Evolutionary conservation across 768 basidiomycete species (phyloP).

Genomic region (Sistotremastrum suecicum): DNA sequence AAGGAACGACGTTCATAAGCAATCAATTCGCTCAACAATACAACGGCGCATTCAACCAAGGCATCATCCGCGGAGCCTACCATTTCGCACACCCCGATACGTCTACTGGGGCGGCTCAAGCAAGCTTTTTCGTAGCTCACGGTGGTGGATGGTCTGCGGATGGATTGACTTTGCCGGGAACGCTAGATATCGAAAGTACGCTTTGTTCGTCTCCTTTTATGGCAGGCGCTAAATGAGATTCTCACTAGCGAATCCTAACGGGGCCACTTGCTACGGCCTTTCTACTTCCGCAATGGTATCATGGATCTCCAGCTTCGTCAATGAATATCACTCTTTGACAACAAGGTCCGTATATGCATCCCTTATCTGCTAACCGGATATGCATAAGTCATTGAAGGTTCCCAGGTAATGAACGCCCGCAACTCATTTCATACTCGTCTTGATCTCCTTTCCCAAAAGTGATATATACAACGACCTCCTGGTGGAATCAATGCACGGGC

Average conservation of each 20-base stretch:
- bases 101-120: slow-evolving; percentile 44
- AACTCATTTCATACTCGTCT: too few species aligned
- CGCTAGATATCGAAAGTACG: slow-evolving; percentile 49
- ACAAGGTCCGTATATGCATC: slow-evolving; percentile 21
- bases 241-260: too few species aligned
- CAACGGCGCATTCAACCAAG: slow-evolving; percentile 37
- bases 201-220: not conserved
- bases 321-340: slow-evolving; percentile 37
- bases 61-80: slow-evolving; percentile 45
- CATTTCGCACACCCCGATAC: slow-evolving; percentile 44
- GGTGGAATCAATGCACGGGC: slow-evolving; percentile 58
- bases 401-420: slow-evolving; percentile 17
- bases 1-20: slow-evolving; percentile 23
- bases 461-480: slow-evolving; percentile 50
- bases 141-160: slow-evolving; percentile 38
- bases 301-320: slow-evolving; percentile 49
- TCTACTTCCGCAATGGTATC: slow-evolving; percentile 39
- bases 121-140: slow-evolving; percentile 40
- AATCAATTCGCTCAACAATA: slow-evolving; percentile 37
- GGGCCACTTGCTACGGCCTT: slow-evolving; percentile 37
- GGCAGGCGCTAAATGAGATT: too few species aligned
- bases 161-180: slow-evolving; percentile 48
- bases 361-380: not conserved
- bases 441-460: slow-evolving; percentile 15
- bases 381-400: slow-evolving; percentile 16